phyloP scores from a whole-genome alignment of 2,329 filamentous ascomycete genomes.

The Trichoderma lentiforme region DNA sequence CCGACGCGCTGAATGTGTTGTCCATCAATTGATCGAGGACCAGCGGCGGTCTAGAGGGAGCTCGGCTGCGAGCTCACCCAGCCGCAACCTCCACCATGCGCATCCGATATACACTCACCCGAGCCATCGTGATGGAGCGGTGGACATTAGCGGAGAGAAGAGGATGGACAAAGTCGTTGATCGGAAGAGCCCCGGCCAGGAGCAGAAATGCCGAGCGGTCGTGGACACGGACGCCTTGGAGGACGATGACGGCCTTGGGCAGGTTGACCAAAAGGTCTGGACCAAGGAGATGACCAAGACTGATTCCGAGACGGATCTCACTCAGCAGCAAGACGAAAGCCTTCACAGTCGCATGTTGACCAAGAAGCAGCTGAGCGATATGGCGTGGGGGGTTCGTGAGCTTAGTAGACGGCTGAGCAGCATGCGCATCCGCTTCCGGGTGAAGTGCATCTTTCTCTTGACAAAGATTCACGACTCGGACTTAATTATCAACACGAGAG shows the following conservation, averaged over 20 bases:
- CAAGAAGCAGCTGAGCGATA: slow-evolving; percentile 91
- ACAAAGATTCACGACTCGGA: slow-evolving; percentile 88
- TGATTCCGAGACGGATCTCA: slow-evolving; percentile 41
- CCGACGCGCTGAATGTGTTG: slow-evolving; percentile 56
- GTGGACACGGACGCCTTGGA: slow-evolving; percentile 39
- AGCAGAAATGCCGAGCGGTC: slow-evolving; percentile 28
- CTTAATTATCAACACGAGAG: slow-evolving; percentile 72
- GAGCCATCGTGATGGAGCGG: slow-evolving; percentile 19
- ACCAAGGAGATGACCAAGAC: slow-evolving; percentile 45
- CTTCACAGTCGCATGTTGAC: slow-evolving; percentile 73
- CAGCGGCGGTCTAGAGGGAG: slow-evolving; percentile 42
- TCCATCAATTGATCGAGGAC: slow-evolving; percentile 61
- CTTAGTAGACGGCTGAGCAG: slow-evolving; percentile 81
- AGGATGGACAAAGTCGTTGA: slow-evolving; percentile 25
- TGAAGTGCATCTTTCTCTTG: slow-evolving; percentile 79
- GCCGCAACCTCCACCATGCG: slow-evolving; percentile 28
- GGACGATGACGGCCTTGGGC: slow-evolving; percentile 45
- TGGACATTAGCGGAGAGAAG: slow-evolving; percentile 21
- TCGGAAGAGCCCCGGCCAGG: slow-evolving; percentile 18
- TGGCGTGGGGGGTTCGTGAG: slow-evolving; percentile 94
- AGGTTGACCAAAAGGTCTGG: slow-evolving; percentile 57
- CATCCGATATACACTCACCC: slow-evolving; percentile 29
- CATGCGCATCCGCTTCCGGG: slow-evolving; percentile 76
- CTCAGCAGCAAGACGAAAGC: slow-evolving; percentile 28
- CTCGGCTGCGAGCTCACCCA: slow-evolving; percentile 23